A percentile compares a stretch with the other conserved stretches of the same genome.
Evolutionary conservation across 768 basidiomycete species (phyloP).

Genomic region (Kondoa malvinella): DNA sequence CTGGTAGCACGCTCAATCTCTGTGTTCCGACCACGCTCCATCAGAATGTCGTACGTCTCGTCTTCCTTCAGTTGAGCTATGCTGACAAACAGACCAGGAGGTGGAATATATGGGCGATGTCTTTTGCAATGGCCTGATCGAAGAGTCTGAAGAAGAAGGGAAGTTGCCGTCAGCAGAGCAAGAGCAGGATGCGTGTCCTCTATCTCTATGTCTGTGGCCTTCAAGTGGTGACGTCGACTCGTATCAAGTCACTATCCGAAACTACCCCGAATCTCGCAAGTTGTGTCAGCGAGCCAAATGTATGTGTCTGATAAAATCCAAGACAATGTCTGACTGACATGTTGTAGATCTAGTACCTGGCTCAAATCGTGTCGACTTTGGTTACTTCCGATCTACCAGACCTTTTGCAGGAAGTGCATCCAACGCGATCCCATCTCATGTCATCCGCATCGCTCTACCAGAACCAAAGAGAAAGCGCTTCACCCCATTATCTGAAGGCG

Average conservation of each 20-base stretch:
- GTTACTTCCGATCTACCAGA: neutral
- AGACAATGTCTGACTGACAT: neutral
- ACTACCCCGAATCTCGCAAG: neutral
- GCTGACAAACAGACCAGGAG: too few relatives aligned
- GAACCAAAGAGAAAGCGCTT: slow-evolving; percentile 3
- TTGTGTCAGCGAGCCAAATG: neutral
- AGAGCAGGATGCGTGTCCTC: neutral
- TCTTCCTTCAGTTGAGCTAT: too few relatives aligned
- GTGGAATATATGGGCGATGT: neutral
- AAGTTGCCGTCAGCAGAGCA: neutral
- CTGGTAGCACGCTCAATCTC: neutral
- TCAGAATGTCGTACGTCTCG: too few relatives aligned
- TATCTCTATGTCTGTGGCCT: slow-evolving; percentile 1
- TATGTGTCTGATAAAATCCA: too few relatives aligned
- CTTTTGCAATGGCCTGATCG: neutral
- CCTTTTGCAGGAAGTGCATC: neutral
- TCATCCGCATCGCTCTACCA: slow-evolving; percentile 5
- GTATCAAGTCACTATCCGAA: slow-evolving; percentile 5
- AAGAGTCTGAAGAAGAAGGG: neutral
- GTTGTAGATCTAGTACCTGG: neutral
- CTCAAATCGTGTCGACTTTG: slow-evolving; percentile 2
- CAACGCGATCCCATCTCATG: slow-evolving; percentile 2
- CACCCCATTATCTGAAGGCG: neutral
- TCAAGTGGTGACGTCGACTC: neutral
- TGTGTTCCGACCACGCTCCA: slow-evolving; percentile 1